Percentiles rank a stretch among this genome's conserved stretches.
Conservation (phyloP, 768 basidiomycete genomes). For the Tubosaeta sp. region DNA sequence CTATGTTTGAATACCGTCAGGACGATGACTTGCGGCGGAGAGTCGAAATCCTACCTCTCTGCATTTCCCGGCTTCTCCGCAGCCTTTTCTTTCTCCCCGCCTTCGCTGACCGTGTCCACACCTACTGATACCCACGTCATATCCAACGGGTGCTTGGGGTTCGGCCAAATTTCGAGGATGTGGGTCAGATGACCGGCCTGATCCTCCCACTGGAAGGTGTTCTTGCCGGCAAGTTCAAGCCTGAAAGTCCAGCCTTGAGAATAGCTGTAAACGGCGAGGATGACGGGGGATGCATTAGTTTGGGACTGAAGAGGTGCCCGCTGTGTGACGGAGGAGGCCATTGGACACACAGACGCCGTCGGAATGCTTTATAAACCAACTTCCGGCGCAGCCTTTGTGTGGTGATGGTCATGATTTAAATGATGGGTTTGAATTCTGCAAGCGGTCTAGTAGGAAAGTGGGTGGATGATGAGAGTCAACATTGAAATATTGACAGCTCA, state of each 20-base stretch:
- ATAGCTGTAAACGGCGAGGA: background rate
- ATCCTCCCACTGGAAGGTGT: background rate
- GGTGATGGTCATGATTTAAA: no score
- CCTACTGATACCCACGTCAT: background rate
- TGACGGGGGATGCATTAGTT: background rate
- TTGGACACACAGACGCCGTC: no score
- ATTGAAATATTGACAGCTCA: no score
- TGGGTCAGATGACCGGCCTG: background rate
- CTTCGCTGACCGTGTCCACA: background rate
- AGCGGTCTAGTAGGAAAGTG: no score
- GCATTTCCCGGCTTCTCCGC: background rate
- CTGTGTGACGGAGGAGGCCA: no score
- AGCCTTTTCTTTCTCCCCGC: background rate
- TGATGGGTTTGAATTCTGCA: no score
- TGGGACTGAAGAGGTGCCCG: no score
- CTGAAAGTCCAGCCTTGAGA: background rate
- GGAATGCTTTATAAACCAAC: no score
- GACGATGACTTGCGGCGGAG: background rate
- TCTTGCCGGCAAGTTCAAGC: background rate
- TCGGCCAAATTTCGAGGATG: background rate
- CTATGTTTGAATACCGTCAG: background rate
- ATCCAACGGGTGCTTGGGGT: background rate
- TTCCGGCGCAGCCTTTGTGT: no score
- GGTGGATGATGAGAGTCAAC: no score
- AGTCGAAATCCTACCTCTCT: background rate